Conservation (phyloP, 2,329 filamentous ascomycete genomes). For the Cyanodermella asteris region DNA sequence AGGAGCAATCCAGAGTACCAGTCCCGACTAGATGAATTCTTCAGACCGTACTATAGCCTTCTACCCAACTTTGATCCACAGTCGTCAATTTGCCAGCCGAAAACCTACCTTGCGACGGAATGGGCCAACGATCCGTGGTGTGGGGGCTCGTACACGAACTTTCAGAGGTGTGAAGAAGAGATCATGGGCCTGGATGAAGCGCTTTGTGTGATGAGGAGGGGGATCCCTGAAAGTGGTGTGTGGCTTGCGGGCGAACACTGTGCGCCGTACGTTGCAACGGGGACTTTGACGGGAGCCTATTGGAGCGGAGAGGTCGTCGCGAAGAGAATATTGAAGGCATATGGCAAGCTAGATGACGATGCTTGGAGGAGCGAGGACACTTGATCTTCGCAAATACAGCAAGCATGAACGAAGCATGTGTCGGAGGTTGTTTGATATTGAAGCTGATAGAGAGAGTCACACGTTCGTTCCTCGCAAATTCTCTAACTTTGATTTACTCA, state of each 20-base stretch:
- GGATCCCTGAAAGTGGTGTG: conserved; percentile 37
- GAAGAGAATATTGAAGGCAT: conserved; percentile 36
- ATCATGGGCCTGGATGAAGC: conserved; percentile 48
- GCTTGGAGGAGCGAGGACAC: background rate
- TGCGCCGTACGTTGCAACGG: conserved; percentile 68
- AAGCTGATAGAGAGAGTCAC: too few relatives aligned
- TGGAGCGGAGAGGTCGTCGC: conserved; percentile 73
- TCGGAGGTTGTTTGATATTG: too few relatives aligned
- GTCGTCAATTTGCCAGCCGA: conserved; percentile 37
- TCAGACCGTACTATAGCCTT: conserved; percentile 55
- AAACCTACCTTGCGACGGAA: conserved; percentile 43
- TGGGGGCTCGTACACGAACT: conserved; percentile 70
- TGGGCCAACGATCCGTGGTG: conserved; percentile 65
- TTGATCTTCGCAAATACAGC: too few relatives aligned
- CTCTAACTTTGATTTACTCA: too few relatives aligned
- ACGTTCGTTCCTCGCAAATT: too few relatives aligned
- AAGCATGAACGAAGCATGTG: too few relatives aligned
- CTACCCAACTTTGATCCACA: conserved; percentile 43
- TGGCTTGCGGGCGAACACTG: conserved; percentile 89
- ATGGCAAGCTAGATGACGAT: conserved; percentile 16
- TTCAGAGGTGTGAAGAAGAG: conserved; percentile 38
- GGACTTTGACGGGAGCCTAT: conserved; percentile 76
- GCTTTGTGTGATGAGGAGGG: conserved; percentile 36
- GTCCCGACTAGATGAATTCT: conserved; percentile 39
- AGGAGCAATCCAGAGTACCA: conserved; percentile 26